Base-by-base conservation (phyloP, 306 rosid species). In the Vigna reflexopilosa region DNA sequence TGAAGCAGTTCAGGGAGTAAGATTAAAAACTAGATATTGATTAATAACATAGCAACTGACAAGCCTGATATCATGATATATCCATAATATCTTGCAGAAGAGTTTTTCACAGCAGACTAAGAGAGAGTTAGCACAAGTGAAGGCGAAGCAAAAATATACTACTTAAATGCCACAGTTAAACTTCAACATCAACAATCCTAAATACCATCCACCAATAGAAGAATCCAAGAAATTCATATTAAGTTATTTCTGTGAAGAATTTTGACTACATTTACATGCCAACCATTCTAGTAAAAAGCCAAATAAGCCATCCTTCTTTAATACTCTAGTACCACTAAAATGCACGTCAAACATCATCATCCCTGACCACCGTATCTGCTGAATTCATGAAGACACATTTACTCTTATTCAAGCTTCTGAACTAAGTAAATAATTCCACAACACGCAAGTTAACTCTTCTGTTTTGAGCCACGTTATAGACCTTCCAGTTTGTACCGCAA, bases 181-280 rank as follows among this genome's bases (percentile, higher is more conserved):
- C 0, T 2, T 32, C 47, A 74, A 65, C 10, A 48, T n/a, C 20
- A 61, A 36, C 69, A 59, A 52, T 36, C 13, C 11, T 42, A 42
- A 42, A 42, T 42, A 42, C 13, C 47, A 42, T 42, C 12, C 47
- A 36, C 71, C 52, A 49, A 48, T 52, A 68, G 30, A 16, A 52
- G 48, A 85, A 67, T 47, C 70, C 22, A 78, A 63, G 24, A 82
- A 82, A 42, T 78, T 63, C 76, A 79, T 66, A 75, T 49, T 73
- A 57, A 65, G 38, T 69, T 20, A 51, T 63, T 52, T 71, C 30
- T 57, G 59, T 3, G 68, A 70, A 55, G 62, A 55, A 49, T 26
- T 16, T 12, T 30, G 14, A 65, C 77, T 65, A 64, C 42, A 57
- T 32, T 82, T 56, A 71, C 42, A 57, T 32, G 20, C 15, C 75